Evolutionary conservation across 495 filamentous ascomycete species (phyloP).

Genomic region (Trichocladium uniseriatum): DNA sequence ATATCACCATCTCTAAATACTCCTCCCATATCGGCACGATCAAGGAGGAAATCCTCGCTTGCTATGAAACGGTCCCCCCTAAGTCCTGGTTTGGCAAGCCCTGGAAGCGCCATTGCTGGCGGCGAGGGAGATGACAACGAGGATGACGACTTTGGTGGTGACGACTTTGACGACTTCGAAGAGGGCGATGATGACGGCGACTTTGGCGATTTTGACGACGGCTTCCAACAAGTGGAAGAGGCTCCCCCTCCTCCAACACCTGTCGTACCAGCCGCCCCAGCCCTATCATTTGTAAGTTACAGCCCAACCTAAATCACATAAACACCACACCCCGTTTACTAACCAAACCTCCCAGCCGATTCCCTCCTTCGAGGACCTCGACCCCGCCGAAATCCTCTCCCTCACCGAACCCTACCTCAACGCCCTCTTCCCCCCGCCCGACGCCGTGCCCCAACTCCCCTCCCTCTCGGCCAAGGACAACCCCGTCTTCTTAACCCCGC

Average conservation of each 20-base stretch:
- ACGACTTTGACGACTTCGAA: constrained; percentile 96
- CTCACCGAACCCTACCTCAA: constrained; percentile 46
- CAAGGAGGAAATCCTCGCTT: constrained; percentile 32
- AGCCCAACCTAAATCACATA: background rate
- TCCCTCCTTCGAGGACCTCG: constrained; percentile 59
- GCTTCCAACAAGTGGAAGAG: constrained; percentile 57
- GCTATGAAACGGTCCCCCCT: constrained; percentile 12
- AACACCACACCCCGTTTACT: background rate
- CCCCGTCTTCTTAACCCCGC: constrained; percentile 56
- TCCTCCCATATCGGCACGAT: constrained; percentile 15
- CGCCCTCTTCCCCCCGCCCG: constrained; percentile 48
- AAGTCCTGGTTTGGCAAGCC: constrained; percentile 6
- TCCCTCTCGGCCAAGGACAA: constrained; percentile 36
- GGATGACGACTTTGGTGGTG: constrained; percentile 58
- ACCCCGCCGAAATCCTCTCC: constrained; percentile 41
- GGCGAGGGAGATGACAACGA: background rate
- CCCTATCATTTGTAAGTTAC: constrained; percentile 36
- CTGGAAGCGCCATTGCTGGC: constrained; percentile 1
- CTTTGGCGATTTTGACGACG: constrained; percentile 68
- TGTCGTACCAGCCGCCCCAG: constrained; percentile 31
- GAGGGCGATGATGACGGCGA: constrained; percentile 67
- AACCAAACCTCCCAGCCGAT: constrained; percentile 46
- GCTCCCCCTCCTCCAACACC: constrained; percentile 36
- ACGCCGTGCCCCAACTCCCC: constrained; percentile 40
- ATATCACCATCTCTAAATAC: constrained; percentile 28